Evolutionary conservation across 2,329 filamentous ascomycete genomes (phyloP).

Genomic region (Ophiostoma ips): DNA sequence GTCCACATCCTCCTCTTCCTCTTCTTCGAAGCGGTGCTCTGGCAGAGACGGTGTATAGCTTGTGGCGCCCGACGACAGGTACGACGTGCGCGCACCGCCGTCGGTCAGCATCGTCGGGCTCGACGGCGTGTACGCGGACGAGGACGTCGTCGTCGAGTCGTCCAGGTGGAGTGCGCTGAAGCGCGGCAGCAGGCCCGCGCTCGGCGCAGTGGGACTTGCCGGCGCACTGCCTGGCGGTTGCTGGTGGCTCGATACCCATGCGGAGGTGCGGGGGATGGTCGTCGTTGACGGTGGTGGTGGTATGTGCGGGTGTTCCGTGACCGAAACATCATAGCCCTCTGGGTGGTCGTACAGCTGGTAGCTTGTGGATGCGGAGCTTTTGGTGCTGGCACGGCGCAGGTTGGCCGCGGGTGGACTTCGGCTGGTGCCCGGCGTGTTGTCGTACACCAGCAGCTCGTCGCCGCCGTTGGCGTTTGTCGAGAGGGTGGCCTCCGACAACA

Average conservation of each 20-base stretch:
- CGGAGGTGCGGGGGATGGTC: slow-evolving; percentile 12
- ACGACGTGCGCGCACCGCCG: slow-evolving; percentile 8
- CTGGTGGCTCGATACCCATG: slow-evolving; percentile 13
- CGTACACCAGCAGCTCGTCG: background rate
- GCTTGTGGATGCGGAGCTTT: slow-evolving; percentile 6
- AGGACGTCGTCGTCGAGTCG: slow-evolving; percentile 4
- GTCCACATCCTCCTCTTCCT: background rate
- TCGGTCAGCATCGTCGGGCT: slow-evolving; percentile 11
- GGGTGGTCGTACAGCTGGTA: slow-evolving; percentile 7
- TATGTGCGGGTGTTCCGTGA: background rate
- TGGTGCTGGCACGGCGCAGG: slow-evolving; percentile 9
- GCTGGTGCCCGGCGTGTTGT: no score
- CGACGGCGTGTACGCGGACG: background rate
- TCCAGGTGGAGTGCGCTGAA: slow-evolving; percentile 12
- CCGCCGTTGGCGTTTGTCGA: slow-evolving; percentile 1
- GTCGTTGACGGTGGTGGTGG: slow-evolving; percentile 1
- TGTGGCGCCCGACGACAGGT: slow-evolving; percentile 9
- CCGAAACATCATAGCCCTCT: background rate
- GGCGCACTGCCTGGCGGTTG: background rate
- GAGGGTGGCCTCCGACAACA: background rate
- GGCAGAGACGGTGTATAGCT: slow-evolving; percentile 6
- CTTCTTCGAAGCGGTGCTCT: no score
- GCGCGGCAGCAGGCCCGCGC: slow-evolving; percentile 11
- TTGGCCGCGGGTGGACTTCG: background rate
- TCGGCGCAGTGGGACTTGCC: slow-evolving; percentile 6